Evolutionary conservation across 2,329 filamentous ascomycete species (phyloP), one percentile per base, ranked within the genome.

Genomic region (Aspergillus sp.): DNA sequence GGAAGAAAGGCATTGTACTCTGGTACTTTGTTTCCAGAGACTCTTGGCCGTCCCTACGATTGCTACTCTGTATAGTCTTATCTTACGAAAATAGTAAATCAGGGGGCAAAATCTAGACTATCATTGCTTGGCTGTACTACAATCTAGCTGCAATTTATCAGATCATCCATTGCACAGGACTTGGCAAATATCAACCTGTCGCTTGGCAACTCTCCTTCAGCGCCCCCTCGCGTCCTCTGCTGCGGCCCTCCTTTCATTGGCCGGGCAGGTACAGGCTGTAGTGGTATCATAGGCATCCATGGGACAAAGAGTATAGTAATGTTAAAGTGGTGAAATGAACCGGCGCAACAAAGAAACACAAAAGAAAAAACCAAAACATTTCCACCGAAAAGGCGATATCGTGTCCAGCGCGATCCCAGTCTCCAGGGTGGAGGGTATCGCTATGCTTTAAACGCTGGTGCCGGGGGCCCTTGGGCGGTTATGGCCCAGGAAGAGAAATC

Each of bases 401-500:
- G 60, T 61, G 62, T 61, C 60, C 62, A 59, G 62, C 62, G 60
- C 62, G 62, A 64, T 64, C 56, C 48, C 40, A 54, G 41, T 55
- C 51, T 58, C 46, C 37, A 51, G 31, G 50, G 51, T 39, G 50
- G 50, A 52, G 37, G 31, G 23, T n/a, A 43, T 50, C 52, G 43
- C 44, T 40, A 48, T 6, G 43, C 31, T 40, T 53, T 27, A 23
- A 23, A 41, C 23, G 12, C 52, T 31, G 5, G 21, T 23, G 35
- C 52, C 21, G 15, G 44, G 11, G 23, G 33, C 48, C 33, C 23
- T 48, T 25, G 35, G n/a, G 44, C 23, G 39, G 39, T 59, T 49
- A 59, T 69, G 61, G 54, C 69, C 69, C 21, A 72, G 64, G 60
- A 61, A 69, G 46, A 70, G 67, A 58, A 68, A 71, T 25, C 66